Conservation (phyloP, 2,329 filamentous ascomycete genomes). For the Nakataea oryzae region DNA sequence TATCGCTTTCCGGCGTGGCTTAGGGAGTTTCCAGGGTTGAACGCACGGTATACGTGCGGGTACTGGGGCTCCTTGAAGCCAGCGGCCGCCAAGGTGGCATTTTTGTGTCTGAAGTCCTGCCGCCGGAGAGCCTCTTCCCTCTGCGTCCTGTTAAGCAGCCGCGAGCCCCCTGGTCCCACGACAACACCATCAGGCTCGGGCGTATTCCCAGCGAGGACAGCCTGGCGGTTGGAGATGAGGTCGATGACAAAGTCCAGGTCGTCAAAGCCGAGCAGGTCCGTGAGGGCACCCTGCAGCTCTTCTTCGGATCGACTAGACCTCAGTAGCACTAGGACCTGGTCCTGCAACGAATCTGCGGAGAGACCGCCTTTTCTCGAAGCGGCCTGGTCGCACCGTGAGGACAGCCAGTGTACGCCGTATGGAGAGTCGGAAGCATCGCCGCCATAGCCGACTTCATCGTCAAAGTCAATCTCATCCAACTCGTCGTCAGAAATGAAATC, state of each 20-base stretch:
- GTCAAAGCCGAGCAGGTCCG: slow-evolving; percentile 85
- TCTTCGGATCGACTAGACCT: slow-evolving; percentile 61
- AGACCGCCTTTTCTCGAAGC: slow-evolving; percentile 56
- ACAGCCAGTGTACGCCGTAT: slow-evolving; percentile 62
- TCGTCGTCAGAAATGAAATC: slow-evolving; percentile 79
- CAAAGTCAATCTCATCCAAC: slow-evolving; percentile 40
- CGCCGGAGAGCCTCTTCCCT: slow-evolving; percentile 67
- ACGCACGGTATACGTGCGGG: slow-evolving; percentile 83
- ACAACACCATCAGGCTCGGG: not conserved
- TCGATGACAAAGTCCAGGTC: slow-evolving; percentile 90
- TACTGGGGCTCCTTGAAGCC: slow-evolving; percentile 67
- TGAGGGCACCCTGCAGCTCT: slow-evolving; percentile 81
- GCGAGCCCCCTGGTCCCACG: slow-evolving; percentile 19
- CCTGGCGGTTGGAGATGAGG: slow-evolving; percentile 65
- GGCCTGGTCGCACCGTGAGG: slow-evolving; percentile 55
- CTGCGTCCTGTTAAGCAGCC: slow-evolving; percentile 64
- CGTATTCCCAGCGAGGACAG: not conserved
- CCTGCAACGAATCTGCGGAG: slow-evolving; percentile 57
- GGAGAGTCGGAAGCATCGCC: slow-evolving; percentile 13
- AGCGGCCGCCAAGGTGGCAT: slow-evolving; percentile 57
- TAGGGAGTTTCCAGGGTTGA: slow-evolving; percentile 77
- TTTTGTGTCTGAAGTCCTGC: slow-evolving; percentile 77
- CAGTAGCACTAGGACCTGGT: slow-evolving; percentile 68
- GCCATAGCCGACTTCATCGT: slow-evolving; percentile 26
- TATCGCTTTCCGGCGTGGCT: slow-evolving; percentile 75